phyloP scores from a whole-genome alignment of 495 filamentous ascomycete genomes.

The Choiromyces venosus region DNA sequence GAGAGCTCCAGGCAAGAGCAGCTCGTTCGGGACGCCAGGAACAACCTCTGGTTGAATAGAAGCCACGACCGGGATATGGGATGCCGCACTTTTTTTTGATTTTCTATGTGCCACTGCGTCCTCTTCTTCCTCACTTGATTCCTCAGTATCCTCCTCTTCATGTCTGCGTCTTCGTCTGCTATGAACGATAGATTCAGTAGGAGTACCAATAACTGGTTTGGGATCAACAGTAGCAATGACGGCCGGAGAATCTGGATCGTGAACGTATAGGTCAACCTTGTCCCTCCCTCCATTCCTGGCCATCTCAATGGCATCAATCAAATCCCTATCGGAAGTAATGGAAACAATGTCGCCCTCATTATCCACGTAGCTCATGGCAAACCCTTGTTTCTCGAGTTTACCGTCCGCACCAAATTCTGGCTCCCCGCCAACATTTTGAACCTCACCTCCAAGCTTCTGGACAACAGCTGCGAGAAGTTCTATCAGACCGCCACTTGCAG shows the following conservation, averaged over 20 bases:
- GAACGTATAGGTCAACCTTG: slow-evolving; percentile 96
- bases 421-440: slow-evolving; percentile 76
- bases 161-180: slow-evolving; percentile 56
- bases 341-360: slow-evolving; percentile 97
- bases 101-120: slow-evolving; percentile 47
- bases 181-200: slow-evolving; percentile 49
- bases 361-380: slow-evolving; percentile 92
- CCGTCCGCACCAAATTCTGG: slow-evolving; percentile 69
- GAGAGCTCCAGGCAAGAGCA: slow-evolving; percentile 88
- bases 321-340: slow-evolving; percentile 90
- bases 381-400: slow-evolving; percentile 70
- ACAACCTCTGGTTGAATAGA: slow-evolving; percentile 57
- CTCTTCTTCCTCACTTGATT: slow-evolving; percentile 61
- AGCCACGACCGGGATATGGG: slow-evolving; percentile 19
- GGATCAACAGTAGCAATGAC: slow-evolving; percentile 63
- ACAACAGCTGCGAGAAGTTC: slow-evolving; percentile 74
- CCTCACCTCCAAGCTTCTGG: slow-evolving; percentile 81
- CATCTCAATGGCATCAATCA: slow-evolving; percentile 81
- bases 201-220: slow-evolving; percentile 55
- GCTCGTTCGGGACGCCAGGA: slow-evolving; percentile 86
- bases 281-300: slow-evolving; percentile 69
- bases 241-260: slow-evolving; percentile 81
- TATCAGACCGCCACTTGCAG: slow-evolving; percentile 70
- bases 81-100: slow-evolving; percentile 12
- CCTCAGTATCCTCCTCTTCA: slow-evolving; percentile 49